Evolutionary conservation across 2,329 filamentous ascomycete species (phyloP).

Genomic region (Chaetomiaceae sp.): DNA sequence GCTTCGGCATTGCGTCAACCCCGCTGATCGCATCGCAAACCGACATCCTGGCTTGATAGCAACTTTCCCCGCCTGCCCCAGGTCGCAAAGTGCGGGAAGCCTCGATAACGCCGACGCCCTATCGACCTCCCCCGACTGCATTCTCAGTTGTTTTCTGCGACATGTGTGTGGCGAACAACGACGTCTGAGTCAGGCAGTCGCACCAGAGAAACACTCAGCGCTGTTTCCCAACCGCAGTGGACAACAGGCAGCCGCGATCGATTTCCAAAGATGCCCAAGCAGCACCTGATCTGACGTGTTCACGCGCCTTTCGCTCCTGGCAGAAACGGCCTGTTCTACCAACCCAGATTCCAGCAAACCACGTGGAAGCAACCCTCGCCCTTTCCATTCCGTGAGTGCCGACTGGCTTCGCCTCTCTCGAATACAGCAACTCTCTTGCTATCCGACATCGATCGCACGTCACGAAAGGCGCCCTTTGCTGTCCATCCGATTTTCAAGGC

Average conservation of each 20-base stretch:
- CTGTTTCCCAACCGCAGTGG: background rate
- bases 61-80: conserved; percentile 11
- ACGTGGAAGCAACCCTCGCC: too few species aligned
- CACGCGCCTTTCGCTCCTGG: conserved; percentile 9
- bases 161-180: conserved; percentile 15
- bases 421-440: conserved; percentile 2
- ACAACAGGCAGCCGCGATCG: conserved; percentile 17
- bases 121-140: background rate
- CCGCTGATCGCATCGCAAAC: conserved; percentile 23
- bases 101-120: background rate
- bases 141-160: conserved; percentile 16
- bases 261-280: conserved; percentile 12
- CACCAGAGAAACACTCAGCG: background rate
- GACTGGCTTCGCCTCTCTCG: conserved; percentile 19
- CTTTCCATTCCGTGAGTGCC: conserved; percentile 6
- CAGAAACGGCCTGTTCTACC: conserved; percentile 3
- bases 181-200: conserved; percentile 17
- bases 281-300: conserved; percentile 23
- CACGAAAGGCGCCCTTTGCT: background rate
- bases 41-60: conserved; percentile 15
- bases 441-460: background rate
- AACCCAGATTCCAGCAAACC: conserved; percentile 2
- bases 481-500: background rate
- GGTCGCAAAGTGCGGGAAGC: conserved; percentile 4
- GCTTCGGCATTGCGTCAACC: conserved; percentile 20